Percentiles rank a stretch among this genome's conserved stretches.
Evolutionary conservation across 129 eudicot species (phyloP).

Genomic region (Tanacetum coccineum): DNA sequence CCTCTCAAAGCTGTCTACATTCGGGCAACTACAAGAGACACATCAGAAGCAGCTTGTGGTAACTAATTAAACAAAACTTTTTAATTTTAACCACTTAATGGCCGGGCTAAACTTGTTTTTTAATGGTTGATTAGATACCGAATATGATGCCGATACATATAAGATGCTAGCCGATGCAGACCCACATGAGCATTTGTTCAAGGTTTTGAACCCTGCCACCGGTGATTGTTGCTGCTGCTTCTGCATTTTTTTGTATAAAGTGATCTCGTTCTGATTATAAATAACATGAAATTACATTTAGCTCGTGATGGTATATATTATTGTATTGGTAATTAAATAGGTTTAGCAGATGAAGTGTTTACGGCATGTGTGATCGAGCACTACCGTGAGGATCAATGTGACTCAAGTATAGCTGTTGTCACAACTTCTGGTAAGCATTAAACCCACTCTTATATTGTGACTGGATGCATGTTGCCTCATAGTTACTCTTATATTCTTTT

Average conservation of each 20-base stretch:
- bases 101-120: not conserved
- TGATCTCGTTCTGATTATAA: no score
- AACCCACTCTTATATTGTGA: not conserved
- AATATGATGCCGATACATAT: not conserved
- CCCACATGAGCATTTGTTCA: not conserved
- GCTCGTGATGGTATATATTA: not conserved
- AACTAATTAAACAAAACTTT: not conserved
- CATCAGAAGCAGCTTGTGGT: slow-evolving; percentile 6
- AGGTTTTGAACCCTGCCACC: not conserved
- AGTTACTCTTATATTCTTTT: no score
- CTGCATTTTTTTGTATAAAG: no score
- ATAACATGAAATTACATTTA: not conserved
- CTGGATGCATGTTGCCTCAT: not conserved
- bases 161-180: not conserved
- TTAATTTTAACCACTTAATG: not conserved
- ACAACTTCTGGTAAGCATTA: not conserved
- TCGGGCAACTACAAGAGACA: not conserved
- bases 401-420: no score
- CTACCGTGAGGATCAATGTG: not conserved
- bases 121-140: not conserved
- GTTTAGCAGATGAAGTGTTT: not conserved
- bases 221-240: not conserved
- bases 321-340: not conserved
- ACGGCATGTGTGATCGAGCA: not conserved
- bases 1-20: not conserved